phyloP scores from a whole-genome alignment of 2,329 filamentous ascomycete genomes.

The Fusarium palustre region DNA sequence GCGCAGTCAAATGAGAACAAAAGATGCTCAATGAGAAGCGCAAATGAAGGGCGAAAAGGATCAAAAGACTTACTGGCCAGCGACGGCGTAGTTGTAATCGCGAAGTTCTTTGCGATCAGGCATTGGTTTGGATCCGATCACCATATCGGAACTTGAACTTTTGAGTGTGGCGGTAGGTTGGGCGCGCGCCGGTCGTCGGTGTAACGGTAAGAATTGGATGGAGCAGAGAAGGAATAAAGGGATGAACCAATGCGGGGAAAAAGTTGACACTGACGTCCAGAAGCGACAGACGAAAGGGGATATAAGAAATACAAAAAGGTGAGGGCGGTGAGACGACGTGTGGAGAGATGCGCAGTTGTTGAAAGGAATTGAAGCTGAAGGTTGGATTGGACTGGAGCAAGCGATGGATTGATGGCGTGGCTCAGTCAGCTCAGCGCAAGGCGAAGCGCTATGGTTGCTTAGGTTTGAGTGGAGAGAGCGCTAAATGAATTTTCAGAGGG shows the following conservation, averaged over 20 bases:
- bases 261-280: constrained; percentile 16
- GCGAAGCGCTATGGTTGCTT: constrained; percentile 31
- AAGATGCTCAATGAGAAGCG: constrained; percentile 1
- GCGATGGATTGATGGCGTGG: constrained; percentile 28
- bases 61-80: constrained; percentile 77
- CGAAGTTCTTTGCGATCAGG: constrained; percentile 72
- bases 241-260: constrained; percentile 2
- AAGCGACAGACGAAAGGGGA: constrained; percentile 33
- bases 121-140: constrained; percentile 53
- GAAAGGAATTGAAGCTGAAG: constrained; percentile 30
- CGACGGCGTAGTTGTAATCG: constrained; percentile 80
- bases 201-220: constrained; percentile 14
- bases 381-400: constrained; percentile 8
- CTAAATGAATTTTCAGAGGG: constrained; percentile 1
- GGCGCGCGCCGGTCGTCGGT: constrained; percentile 23
- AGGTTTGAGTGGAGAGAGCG: constrained; percentile 28
- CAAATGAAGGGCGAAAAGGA: constrained; percentile 24
- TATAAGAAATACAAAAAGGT: constrained; percentile 13
- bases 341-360: constrained; percentile 30
- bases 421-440: constrained; percentile 38
- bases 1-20: constrained; percentile 9
- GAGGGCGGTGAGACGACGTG: constrained; percentile 29
- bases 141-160: constrained; percentile 30
- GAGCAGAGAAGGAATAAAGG: constrained; percentile 8
- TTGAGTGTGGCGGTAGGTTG: constrained; percentile 32